Conservation (phyloP, 305 asterid species). For the Fraxinus latifolia region DNA sequence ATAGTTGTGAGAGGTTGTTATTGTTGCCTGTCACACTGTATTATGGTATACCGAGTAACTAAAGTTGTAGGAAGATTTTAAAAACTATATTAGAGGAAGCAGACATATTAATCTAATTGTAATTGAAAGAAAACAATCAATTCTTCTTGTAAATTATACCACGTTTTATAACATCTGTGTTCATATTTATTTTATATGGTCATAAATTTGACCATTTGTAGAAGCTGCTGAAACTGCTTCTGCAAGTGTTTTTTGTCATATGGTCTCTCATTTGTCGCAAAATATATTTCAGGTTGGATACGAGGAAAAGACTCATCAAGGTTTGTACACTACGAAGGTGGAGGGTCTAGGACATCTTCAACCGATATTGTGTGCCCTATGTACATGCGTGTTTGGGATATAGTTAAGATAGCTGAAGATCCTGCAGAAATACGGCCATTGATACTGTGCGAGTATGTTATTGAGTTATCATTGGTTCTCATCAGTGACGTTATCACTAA, state of each 20-base stretch:
- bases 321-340: slow-evolving; percentile 91
- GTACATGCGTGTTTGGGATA: slow-evolving; percentile 94
- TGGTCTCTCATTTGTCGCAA: slow-evolving; percentile 9
- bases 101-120: neutral
- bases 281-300: slow-evolving; percentile 67
- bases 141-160: neutral
- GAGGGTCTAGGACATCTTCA: slow-evolving; percentile 82
- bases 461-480: slow-evolving; percentile 23
- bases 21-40: slow-evolving; percentile 9
- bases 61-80: neutral
- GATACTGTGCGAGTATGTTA: slow-evolving; percentile 92
- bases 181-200: neutral
- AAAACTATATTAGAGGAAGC: neutral
- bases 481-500: slow-evolving; percentile 9
- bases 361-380: slow-evolving; percentile 98
- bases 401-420: slow-evolving; percentile 85
- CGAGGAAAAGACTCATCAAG: slow-evolving; percentile 87
- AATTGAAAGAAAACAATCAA: neutral
- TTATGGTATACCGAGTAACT: neutral
- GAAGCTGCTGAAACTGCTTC: slow-evolving; percentile 12
- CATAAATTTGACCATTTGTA: neutral
- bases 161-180: neutral
- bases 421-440: slow-evolving; percentile 82
- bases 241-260: slow-evolving; percentile 3
- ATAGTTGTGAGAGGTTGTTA: neutral